Conservation (phyloP, 2,329 filamentous ascomycete genomes). For the Berkeleyomyces basicola region DNA sequence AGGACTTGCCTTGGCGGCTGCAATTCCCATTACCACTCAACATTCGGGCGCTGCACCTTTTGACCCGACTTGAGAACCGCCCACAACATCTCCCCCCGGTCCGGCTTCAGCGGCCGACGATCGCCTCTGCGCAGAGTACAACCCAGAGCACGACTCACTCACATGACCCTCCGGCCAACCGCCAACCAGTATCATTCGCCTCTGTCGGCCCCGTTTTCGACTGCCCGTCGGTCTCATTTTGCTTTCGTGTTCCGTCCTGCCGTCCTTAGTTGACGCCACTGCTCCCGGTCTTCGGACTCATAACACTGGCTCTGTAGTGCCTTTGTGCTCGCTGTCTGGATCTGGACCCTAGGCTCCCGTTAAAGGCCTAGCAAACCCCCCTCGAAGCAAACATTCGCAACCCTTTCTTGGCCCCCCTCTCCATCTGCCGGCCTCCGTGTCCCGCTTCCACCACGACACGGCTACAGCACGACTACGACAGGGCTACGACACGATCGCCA, state of each 20-base stretch:
- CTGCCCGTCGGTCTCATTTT: neutral
- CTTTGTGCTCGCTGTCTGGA: neutral
- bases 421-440: neutral
- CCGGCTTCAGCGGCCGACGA: neutral
- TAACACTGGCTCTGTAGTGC: neutral
- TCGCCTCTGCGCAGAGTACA: neutral
- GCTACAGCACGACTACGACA: too few species aligned
- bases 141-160: too few species aligned
- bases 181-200: conserved; percentile 2
- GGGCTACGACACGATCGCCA: too few species aligned
- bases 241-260: neutral
- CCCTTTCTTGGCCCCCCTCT: too few species aligned
- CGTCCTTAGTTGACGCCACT: neutral
- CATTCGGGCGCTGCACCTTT: neutral
- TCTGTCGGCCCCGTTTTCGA: too few species aligned
- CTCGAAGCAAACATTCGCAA: neutral
- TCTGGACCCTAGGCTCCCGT: neutral
- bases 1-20: neutral
- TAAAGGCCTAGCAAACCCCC: neutral
- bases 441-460: neutral
- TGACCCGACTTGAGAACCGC: neutral
- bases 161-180: neutral
- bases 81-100: neutral
- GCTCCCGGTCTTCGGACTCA: too few species aligned
- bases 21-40: neutral